phyloP scores from a whole-genome alignment of 306 rosid species.

The Vicia villosa region DNA sequence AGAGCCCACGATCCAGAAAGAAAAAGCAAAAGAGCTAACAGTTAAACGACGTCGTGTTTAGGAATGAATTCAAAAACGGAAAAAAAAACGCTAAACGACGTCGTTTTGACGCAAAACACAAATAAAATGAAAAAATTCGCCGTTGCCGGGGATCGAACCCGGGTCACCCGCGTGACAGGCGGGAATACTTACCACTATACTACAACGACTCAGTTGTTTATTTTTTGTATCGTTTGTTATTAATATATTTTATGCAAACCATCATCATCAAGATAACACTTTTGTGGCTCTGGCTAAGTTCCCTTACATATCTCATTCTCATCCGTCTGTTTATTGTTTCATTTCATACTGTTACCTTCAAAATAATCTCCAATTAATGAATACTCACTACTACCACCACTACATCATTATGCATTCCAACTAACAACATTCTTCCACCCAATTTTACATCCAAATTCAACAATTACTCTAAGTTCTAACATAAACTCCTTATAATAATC shows the following conservation, averaged over 20 bases:
- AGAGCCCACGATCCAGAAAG: no score
- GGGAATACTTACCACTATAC: constrained; percentile 36
- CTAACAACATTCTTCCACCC: no score
- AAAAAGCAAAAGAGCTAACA: no score
- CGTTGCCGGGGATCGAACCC: constrained; percentile 35
- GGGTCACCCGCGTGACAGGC: constrained; percentile 34
- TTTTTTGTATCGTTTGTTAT: fast-evolving
- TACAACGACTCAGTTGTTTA: neutral
- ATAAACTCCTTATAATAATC: no score
- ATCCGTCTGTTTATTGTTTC: neutral
- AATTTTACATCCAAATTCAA: no score
- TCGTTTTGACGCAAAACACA: neutral
- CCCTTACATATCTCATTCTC: constrained; percentile 41
- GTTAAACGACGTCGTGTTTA: no score
- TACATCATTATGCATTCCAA: no score
- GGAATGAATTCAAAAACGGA: no score
- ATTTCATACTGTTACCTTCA: neutral
- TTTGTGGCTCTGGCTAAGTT: constrained; percentile 44
- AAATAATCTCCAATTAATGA: no score
- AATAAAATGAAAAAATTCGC: neutral
- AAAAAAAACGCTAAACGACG: no score
- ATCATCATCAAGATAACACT: constrained; percentile 30
- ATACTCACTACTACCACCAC: no score
- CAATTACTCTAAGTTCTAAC: no score
- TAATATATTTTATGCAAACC: neutral